A percentile compares a stretch with the other conserved stretches of the same genome.
phyloP scores from a whole-genome alignment of 1,284 basidiomycete genomes.

The Lentinus polychrous region DNA sequence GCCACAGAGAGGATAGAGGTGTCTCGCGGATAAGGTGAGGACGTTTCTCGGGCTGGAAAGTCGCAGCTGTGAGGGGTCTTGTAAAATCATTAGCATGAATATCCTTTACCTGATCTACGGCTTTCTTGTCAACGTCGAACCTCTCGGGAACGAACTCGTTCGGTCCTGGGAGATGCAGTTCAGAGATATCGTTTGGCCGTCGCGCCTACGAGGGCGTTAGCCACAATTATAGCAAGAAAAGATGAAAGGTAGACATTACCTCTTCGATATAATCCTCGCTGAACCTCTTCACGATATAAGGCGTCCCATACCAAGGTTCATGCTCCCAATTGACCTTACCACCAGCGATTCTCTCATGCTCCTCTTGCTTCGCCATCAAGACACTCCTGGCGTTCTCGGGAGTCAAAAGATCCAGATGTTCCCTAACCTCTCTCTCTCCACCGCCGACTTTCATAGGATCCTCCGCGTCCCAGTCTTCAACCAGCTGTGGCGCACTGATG shows the following conservation, averaged over 20 bases:
- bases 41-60: constrained; percentile 55
- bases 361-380: constrained; percentile 69
- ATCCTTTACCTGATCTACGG: constrained; percentile 48
- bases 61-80: constrained; percentile 7
- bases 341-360: constrained; percentile 46
- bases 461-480: constrained; percentile 71
- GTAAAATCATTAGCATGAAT: neutral
- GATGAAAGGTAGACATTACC: constrained; percentile 30
- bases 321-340: constrained; percentile 52
- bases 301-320: constrained; percentile 85
- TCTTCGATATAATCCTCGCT: constrained; percentile 56
- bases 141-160: constrained; percentile 92
- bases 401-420: constrained; percentile 60
- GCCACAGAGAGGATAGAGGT: constrained; percentile 73
- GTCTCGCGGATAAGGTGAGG: constrained; percentile 76
- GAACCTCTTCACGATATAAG: constrained; percentile 68
- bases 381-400: constrained; percentile 66
- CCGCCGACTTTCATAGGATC: constrained; percentile 20
- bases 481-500: constrained; percentile 68
- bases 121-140: constrained; percentile 73
- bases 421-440: constrained; percentile 49
- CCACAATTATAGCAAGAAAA: constrained; percentile 6
- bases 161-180: constrained; percentile 74
- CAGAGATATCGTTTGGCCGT: constrained; percentile 53
- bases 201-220: constrained; percentile 40